Evolutionary conservation across 2,329 filamentous ascomycete species (phyloP).

Genomic region (Aspergillus carbonarius): DNA sequence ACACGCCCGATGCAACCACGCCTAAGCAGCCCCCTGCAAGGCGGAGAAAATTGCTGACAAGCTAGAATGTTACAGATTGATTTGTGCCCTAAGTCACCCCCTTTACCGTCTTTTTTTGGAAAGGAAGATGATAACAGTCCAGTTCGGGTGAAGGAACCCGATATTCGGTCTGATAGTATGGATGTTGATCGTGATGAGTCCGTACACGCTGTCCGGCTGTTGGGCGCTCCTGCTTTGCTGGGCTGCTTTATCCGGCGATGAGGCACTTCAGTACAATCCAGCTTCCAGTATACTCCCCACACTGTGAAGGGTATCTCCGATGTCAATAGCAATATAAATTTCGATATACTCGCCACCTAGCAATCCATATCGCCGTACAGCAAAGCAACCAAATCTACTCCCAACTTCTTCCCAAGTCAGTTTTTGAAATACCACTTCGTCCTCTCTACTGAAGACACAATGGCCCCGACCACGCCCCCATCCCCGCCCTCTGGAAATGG

Average conservation of each 20-base stretch:
- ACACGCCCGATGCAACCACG: background rate
- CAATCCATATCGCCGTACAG: no score
- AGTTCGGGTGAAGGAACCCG: background rate
- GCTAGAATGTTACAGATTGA: no score
- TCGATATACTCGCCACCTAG: background rate
- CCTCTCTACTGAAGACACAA: no score
- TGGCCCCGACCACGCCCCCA: no score
- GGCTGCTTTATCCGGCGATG: background rate
- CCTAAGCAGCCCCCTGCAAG: background rate
- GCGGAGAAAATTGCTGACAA: background rate
- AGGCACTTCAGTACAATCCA: background rate
- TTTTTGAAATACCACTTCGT: no score
- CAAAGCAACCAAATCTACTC: no score
- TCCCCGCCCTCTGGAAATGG: no score
- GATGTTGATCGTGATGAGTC: background rate
- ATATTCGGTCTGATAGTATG: background rate
- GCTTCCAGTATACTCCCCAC: background rate
- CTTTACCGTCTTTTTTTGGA: background rate
- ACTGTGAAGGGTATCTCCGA: accelerated
- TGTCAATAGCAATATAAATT: background rate
- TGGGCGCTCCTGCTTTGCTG: background rate
- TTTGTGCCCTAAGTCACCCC: background rate
- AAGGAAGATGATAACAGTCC: background rate
- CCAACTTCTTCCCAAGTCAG: no score
- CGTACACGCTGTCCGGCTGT: background rate